Percentiles rank a stretch among this genome's conserved stretches.
phyloP scores from a whole-genome alignment of 2,329 filamentous ascomycete genomes.

The Penicillium sp. region DNA sequence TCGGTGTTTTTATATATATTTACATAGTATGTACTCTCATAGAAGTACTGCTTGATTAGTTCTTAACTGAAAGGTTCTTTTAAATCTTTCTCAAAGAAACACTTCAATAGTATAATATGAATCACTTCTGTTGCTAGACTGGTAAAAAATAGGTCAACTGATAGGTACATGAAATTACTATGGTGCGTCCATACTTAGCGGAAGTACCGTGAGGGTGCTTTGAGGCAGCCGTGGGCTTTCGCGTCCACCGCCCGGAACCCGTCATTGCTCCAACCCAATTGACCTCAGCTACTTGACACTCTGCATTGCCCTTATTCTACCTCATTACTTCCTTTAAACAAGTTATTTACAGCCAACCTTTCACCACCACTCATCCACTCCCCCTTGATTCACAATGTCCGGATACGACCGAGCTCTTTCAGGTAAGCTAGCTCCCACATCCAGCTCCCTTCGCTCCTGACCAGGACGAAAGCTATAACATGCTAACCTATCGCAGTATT shows the following conservation, averaged over 20 bases:
- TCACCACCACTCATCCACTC: neutral
- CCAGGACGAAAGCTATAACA: slow-evolving; percentile 17
- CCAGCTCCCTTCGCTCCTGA: slow-evolving; percentile 31
- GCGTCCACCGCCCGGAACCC: slow-evolving; percentile 27
- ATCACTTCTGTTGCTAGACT: too few relatives aligned
- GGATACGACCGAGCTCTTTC: slow-evolving; percentile 99
- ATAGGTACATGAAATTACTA: slow-evolving; percentile 5
- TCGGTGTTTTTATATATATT: neutral
- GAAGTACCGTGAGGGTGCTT: slow-evolving; percentile 1
- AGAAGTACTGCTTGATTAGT: too few relatives aligned
- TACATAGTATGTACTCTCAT: neutral
- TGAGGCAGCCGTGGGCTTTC: slow-evolving; percentile 26
- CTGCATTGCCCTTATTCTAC: slow-evolving; percentile 7
- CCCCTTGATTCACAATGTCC: slow-evolving; percentile 56
- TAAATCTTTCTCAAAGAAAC: neutral
- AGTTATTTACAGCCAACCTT: neutral
- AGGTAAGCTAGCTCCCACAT: slow-evolving; percentile 57
- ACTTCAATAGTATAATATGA: neutral
- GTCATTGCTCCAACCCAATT: slow-evolving; percentile 25
- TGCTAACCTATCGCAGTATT: slow-evolving; percentile 67
- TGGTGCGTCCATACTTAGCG: neutral
- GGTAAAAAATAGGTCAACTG: neutral
- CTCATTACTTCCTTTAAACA: slow-evolving; percentile 1
- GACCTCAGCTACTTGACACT: slow-evolving; percentile 13
- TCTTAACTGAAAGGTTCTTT: neutral